Evolutionary conservation across 805 yeast genomes (phyloP), one percentile per base, ranked within the genome.

Genomic region (Myxozyma lipomycoides): DNA sequence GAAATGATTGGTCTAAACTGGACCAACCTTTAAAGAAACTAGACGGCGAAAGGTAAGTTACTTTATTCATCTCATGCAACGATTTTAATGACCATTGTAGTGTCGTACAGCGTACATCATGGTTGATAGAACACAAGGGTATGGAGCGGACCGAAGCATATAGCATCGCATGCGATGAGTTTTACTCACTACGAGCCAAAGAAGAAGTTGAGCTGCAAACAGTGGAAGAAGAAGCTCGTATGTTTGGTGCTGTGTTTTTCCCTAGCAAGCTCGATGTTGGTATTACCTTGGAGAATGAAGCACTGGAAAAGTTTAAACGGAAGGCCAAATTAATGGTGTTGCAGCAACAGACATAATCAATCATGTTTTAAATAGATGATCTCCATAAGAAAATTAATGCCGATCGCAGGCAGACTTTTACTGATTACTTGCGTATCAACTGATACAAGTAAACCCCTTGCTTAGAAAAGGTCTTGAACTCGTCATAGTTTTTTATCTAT

Each of bases 91-190:
- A n/a, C n/a, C 15, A n/a, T 3, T 35, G 22, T 21, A 56, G 81
- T 52, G 93, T 86, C 6, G 88, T 85, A 1, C 91, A 84, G 66
- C 77, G 93, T 66, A 76, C 90, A 0, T 51, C 84, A 40, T 81
- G 76, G 64, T 63, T 86, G 37, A 62, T 79, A 46, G 67, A 73
- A 21, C 68, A 68, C 12, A 65, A 70, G 4, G 51, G 62, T 4
- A 48, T 59, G 21, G 44, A 61, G 28, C 52, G 46, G 38, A 59
- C 48, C 17, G 53, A 43, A 2, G 95, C 96, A 0, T 93, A 91
- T 65, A 91, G 87, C 63, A 78, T 79, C 62, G 88, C 98, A 2
- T 77, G 95, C 60, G 81, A 78, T 58, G 98, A 93, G 69, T 93
- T 87, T 66, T 93, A 93, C 67, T 77, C 84, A 60, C 73, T 87